Percentiles rank a stretch among this genome's conserved stretches.
Conservation (phyloP, 805 yeast genomes). For the Peterozyma toletana region DNA sequence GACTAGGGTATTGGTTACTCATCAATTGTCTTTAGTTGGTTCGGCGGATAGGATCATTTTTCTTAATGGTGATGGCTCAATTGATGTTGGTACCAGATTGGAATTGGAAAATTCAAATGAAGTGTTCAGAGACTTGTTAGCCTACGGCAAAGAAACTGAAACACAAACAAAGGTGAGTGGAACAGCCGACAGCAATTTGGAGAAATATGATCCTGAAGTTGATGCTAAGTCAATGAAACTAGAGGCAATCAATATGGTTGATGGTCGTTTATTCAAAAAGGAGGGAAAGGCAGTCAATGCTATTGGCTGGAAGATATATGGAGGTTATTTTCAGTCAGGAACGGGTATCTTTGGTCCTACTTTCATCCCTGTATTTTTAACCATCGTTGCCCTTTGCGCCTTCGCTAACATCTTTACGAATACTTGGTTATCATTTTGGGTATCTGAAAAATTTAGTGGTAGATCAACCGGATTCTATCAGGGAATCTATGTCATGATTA, state of each 20-base stretch:
- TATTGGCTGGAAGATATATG: conserved; percentile 35
- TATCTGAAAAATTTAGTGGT: conserved; percentile 40
- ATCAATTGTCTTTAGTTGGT: conserved; percentile 64
- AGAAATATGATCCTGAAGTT: conserved; percentile 15
- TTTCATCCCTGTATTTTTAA: conserved; percentile 8
- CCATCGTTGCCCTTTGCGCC: conserved; percentile 24
- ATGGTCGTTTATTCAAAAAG: conserved; percentile 26
- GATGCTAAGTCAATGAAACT: conserved; percentile 14
- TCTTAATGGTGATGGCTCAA: conserved; percentile 52
- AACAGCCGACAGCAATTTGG: conserved; percentile 22
- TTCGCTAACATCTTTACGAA: conserved; percentile 47
- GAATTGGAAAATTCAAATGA: conserved; percentile 39
- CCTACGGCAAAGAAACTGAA: conserved; percentile 17
- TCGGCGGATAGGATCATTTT: conserved; percentile 64
- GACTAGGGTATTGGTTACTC: conserved; percentile 76
- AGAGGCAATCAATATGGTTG: conserved; percentile 13
- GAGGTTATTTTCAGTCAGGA: conserved; percentile 37
- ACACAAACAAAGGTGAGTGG: too few species aligned
- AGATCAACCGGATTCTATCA: conserved; percentile 52
- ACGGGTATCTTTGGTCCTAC: conserved; percentile 30
- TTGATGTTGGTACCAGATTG: conserved; percentile 52
- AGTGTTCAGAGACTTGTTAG: conserved; percentile 45
- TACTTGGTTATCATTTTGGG: conserved; percentile 84
- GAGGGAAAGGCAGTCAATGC: conserved; percentile 48
- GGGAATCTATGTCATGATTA: conserved; percentile 62